Base-by-base conservation (phyloP, 257 asterid genomes). In the Capsicum pubescens region DNA sequence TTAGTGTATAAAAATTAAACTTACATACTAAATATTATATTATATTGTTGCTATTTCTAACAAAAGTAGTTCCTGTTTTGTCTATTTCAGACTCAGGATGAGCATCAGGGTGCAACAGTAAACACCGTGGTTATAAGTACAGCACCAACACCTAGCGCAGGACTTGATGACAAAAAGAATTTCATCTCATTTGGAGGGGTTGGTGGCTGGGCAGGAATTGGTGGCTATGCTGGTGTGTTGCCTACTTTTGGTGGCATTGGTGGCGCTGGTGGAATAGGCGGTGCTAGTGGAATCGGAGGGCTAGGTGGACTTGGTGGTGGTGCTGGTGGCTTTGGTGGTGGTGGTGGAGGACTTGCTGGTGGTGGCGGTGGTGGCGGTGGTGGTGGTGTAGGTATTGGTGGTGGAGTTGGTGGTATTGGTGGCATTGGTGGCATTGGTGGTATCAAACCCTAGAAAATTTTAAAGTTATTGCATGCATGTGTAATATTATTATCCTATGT, bases 171-270 rank as follows among this genome's bases (percentile, higher is more conserved):
- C 64, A 79, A 91, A 91, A 93, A 93, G 84, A 91, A 92, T 85
- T 90, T 93, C 79, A 88, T 92, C n/a, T 52, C 89, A 0, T 90
- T 86, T 55, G 95, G 95, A 3, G 96, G 95, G 15, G 13, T 90
- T 3, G 98, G 97, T 21, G 92, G 90, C 56, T 89, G 91, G 90
- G 91, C 87, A 7, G 93, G 93, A 15, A 35, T 86, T 3, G 91
- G 89, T 70, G 68, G 87, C 32, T 54, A n/a, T 8, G 90, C 86
- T 69, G 87, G 88, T 6, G 36, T 84, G 13, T 87, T 87, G 5
- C 89, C 90, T n/a, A 19, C 86, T 7, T 84, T 87, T 0, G 89
- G 92, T 5, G 86, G 86, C 10, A 80, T 83, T 0, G 90, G 90
- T 1, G 89, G 84, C 7, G 84, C 19, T 0, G 88, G 94, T 12